A percentile compares a stretch with the other conserved stretches of the same genome.
Evolutionary conservation across 441 rosid species (phyloP).

Genomic region (Jatropha podagrica): DNA sequence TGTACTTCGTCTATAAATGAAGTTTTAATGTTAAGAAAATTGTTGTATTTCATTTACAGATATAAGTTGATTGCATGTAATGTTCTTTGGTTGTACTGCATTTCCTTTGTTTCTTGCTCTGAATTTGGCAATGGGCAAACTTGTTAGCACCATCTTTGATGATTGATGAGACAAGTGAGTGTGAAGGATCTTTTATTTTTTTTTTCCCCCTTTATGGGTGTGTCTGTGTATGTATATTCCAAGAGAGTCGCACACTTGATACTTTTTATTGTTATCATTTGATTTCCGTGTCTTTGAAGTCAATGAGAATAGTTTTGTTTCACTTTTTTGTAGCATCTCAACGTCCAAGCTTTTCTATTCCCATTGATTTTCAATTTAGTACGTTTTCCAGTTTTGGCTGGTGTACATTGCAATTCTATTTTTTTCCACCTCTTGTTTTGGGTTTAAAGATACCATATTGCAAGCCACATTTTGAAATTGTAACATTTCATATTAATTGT

Average conservation of each 20-base stretch:
- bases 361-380: background rate
- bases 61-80: background rate
- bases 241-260: background rate
- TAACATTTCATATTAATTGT: background rate
- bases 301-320: background rate
- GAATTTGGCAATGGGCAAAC: background rate
- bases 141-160: background rate
- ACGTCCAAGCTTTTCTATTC: background rate
- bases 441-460: background rate
- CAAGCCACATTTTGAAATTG: background rate
- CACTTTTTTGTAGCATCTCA: background rate
- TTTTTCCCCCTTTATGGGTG: background rate
- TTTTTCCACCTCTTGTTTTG: background rate
- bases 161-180: background rate
- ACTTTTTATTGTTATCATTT: background rate
- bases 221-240: background rate
- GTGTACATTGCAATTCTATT: background rate
- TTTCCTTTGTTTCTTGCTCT: background rate
- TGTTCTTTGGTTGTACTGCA: background rate
- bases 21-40: background rate
- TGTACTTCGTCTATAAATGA: background rate
- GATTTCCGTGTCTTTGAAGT: background rate
- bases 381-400: background rate
- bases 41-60: background rate
- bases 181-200: background rate